These are phyloP conservation scores for Wickerhamomyces sydowiorum DNA, from an alignment of 805 yeast genomes.

Conservation along the genomic window DNA sequence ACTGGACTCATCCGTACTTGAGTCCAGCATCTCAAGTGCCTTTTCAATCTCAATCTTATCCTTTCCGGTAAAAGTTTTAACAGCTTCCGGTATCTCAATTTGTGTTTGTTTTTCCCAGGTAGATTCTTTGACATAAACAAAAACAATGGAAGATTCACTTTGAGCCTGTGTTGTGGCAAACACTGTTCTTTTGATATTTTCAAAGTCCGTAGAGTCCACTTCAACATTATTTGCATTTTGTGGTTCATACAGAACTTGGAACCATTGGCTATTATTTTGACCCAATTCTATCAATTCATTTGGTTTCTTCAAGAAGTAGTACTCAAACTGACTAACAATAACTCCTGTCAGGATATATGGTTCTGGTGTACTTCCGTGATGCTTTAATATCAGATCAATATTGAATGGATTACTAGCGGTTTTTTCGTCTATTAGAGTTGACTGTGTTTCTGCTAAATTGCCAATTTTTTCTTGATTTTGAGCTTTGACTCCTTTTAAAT, in stretches of 20 bases:
- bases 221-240: slow-evolving; percentile 22
- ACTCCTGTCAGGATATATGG: slow-evolving; percentile 35
- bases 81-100: slow-evolving; percentile 16
- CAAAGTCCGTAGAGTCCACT: slow-evolving; percentile 18
- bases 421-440: slow-evolving; percentile 10
- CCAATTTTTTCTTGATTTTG: slow-evolving; percentile 5
- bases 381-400: slow-evolving; percentile 21
- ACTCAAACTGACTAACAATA: slow-evolving; percentile 26
- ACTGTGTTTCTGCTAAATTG: slow-evolving; percentile 5
- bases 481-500: slow-evolving; percentile 13
- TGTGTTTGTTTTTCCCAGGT: slow-evolving; percentile 11
- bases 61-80: slow-evolving; percentile 24
- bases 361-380: slow-evolving; percentile 20
- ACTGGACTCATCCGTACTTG: slow-evolving; percentile 11
- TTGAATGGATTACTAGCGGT: slow-evolving; percentile 18
- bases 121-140: slow-evolving; percentile 28
- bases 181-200: slow-evolving; percentile 18
- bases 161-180: slow-evolving; percentile 13
- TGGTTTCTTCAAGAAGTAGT: slow-evolving; percentile 22
- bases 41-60: slow-evolving; percentile 23
- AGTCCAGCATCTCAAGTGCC: slow-evolving; percentile 12
- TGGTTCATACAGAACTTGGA: slow-evolving; percentile 22
- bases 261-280: slow-evolving; percentile 26
- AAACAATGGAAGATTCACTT: slow-evolving; percentile 25
- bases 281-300: slow-evolving; percentile 3